phyloP scores from a whole-genome alignment of 495 filamentous ascomycete species.

The Penicillium bialowiezense region DNA sequence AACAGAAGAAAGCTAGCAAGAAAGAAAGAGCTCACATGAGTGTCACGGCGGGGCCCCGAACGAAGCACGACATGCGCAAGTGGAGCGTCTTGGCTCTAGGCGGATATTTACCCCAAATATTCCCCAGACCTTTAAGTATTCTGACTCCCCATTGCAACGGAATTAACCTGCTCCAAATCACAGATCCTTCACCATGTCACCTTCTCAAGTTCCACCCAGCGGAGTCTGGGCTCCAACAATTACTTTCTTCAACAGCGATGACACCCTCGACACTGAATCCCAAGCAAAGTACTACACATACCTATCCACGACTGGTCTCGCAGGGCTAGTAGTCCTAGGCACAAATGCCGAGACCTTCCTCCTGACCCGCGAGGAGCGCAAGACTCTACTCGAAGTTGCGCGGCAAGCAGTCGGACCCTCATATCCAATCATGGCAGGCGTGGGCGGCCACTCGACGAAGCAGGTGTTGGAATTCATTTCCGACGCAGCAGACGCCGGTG shows the following conservation, averaged over 20 bases:
- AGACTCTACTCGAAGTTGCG: slow-evolving; percentile 47
- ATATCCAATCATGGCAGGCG: slow-evolving; percentile 62
- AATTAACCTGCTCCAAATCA: no score
- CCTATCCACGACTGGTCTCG: slow-evolving; percentile 51
- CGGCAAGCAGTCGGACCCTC: slow-evolving; percentile 47
- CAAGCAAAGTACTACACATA: slow-evolving; percentile 56
- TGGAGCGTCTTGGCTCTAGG: no score
- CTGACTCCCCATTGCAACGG: no score
- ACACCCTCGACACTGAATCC: slow-evolving; percentile 47
- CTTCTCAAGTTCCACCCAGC: slow-evolving; percentile 35
- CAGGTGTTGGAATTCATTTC: slow-evolving; percentile 57
- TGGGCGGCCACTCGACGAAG: slow-evolving; percentile 61
- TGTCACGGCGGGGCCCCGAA: no score
- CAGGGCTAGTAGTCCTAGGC: slow-evolving; percentile 59
- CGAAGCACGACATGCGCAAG: no score
- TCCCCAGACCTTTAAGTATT: no score
- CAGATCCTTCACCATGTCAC: slow-evolving; percentile 17
- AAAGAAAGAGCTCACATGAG: no score
- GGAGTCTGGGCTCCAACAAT: slow-evolving; percentile 29
- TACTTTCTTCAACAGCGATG: slow-evolving; percentile 17
- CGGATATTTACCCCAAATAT: no score
- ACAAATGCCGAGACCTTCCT: slow-evolving; percentile 68
- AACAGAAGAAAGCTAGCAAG: no score
- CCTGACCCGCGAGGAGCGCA: slow-evolving; percentile 59
- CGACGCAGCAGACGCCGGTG: slow-evolving; percentile 57